Evolutionary conservation across 1,139 yeast species (phyloP).

Genomic region (Pichia sp.): DNA sequence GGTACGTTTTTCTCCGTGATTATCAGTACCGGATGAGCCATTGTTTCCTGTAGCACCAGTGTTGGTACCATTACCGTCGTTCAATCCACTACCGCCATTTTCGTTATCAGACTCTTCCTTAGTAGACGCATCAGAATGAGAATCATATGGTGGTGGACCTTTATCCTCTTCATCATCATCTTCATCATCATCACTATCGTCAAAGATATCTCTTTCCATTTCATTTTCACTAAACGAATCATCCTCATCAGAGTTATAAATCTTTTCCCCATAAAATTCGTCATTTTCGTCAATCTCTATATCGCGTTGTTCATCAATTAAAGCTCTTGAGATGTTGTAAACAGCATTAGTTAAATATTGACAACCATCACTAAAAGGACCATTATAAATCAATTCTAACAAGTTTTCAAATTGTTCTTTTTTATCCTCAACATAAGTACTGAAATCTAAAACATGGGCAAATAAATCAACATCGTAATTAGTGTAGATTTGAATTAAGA

Average conservation of each 20-base stretch:
- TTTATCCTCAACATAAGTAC: background rate
- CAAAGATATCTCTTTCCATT: no score
- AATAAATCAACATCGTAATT: constrained; percentile 7
- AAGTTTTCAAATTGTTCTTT: background rate
- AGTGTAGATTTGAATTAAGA: constrained; percentile 10
- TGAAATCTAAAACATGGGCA: background rate
- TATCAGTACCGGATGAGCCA: no score
- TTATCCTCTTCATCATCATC: background rate
- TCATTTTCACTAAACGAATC: background rate
- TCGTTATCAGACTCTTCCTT: no score
- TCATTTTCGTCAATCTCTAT: background rate
- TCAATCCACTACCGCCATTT: no score
- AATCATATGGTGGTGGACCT: background rate
- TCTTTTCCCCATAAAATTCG: background rate
- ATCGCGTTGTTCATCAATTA: background rate
- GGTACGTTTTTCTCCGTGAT: no score
- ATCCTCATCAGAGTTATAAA: background rate
- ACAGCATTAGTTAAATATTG: background rate
- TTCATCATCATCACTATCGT: background rate
- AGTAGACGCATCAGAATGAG: background rate
- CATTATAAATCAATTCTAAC: background rate
- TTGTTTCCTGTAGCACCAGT: no score
- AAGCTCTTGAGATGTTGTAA: background rate
- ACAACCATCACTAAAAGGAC: background rate
- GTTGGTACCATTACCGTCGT: no score